A percentile compares a stretch with the other conserved stretches of the same genome.
Conservation (phyloP, 768 basidiomycete genomes). For the Rhodotorula kratochvilovae region DNA sequence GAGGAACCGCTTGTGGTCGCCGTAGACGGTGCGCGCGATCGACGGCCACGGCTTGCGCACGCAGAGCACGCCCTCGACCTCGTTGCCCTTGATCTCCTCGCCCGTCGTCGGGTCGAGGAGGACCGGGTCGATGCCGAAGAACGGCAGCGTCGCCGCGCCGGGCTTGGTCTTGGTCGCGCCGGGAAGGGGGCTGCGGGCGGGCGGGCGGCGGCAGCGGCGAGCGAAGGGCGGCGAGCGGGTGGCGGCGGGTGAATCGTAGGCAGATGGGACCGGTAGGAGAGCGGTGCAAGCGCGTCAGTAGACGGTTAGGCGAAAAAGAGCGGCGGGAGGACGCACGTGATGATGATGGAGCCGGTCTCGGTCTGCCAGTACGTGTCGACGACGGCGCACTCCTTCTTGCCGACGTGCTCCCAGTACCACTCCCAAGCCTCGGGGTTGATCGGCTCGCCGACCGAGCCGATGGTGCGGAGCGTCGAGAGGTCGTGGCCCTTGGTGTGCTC, state of each 20-base stretch:
- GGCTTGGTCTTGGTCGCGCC: conserved; percentile 95
- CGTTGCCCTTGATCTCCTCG: conserved; percentile 66
- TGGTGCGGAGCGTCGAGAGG: conserved; percentile 71
- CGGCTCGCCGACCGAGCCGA: conserved; percentile 93
- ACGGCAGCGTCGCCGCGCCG: conserved; percentile 92
- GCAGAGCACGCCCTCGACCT: conserved; percentile 84
- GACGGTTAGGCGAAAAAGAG: neutral
- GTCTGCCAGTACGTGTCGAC: conserved; percentile 68
- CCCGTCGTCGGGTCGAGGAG: conserved; percentile 83
- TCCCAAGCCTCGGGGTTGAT: conserved; percentile 99
- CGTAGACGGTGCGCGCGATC: conserved; percentile 85
- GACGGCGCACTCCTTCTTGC: conserved; percentile 70
- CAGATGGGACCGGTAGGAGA: no score
- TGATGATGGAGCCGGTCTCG: conserved; percentile 91
- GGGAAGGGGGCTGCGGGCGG: conserved; percentile 63
- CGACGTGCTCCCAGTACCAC: conserved; percentile 97
- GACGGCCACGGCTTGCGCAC: conserved; percentile 89
- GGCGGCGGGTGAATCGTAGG: no score
- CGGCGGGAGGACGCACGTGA: conserved; percentile 53
- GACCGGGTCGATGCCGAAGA: conserved; percentile 87
- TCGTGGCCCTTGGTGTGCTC: conserved; percentile 80
- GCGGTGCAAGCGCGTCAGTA: neutral
- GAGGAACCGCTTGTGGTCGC: conserved; percentile 81
- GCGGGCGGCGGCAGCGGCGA: neutral
- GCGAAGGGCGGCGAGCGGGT: no score